These are phyloP conservation scores for Pharnaceum exiguum DNA, from an alignment of 148 eudicot genomes.

Conservation along the genomic window DNA sequence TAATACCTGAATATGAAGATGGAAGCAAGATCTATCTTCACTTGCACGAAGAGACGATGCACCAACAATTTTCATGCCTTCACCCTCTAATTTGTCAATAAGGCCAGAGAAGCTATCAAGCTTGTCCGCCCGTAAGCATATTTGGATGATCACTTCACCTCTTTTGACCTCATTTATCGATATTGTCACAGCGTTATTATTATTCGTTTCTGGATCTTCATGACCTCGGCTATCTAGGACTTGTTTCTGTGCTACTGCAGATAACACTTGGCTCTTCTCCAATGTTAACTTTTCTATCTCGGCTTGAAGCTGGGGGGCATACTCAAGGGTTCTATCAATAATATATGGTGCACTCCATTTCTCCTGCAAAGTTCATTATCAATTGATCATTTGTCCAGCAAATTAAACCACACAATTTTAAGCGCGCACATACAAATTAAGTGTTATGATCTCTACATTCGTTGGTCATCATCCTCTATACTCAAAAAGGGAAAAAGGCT, in stretches of 20 bases:
- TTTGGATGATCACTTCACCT: slow-evolving; percentile 42
- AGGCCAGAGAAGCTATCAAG: slow-evolving; percentile 20
- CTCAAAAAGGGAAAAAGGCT: too few relatives aligned
- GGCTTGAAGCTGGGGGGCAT: slow-evolving; percentile 46
- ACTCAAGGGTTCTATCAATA: slow-evolving; percentile 43
- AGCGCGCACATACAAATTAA: too few relatives aligned
- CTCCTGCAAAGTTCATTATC: slow-evolving; percentile 23
- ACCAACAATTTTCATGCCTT: slow-evolving; percentile 27
- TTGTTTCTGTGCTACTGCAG: slow-evolving; percentile 11
- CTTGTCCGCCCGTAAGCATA: slow-evolving; percentile 27
- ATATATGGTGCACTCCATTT: slow-evolving; percentile 48
- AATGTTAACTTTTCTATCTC: slow-evolving; percentile 31
- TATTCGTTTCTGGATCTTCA: neutral
- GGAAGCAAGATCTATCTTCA: slow-evolving; percentile 41
- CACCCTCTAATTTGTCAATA: slow-evolving; percentile 30
- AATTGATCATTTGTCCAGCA: neutral
- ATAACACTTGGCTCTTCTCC: slow-evolving; percentile 24
- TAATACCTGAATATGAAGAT: slow-evolving; percentile 45
- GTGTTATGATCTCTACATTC: too few relatives aligned
- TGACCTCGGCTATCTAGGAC: neutral
- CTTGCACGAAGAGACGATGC: slow-evolving; percentile 32
- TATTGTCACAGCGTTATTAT: slow-evolving; percentile 18
- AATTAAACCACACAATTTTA: neutral
- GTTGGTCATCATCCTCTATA: too few relatives aligned
- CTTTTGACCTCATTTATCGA: slow-evolving; percentile 37